Evolutionary conservation across 352 stramenopile genomes (phyloP).

Genomic region (Phytophthora meadii): DNA sequence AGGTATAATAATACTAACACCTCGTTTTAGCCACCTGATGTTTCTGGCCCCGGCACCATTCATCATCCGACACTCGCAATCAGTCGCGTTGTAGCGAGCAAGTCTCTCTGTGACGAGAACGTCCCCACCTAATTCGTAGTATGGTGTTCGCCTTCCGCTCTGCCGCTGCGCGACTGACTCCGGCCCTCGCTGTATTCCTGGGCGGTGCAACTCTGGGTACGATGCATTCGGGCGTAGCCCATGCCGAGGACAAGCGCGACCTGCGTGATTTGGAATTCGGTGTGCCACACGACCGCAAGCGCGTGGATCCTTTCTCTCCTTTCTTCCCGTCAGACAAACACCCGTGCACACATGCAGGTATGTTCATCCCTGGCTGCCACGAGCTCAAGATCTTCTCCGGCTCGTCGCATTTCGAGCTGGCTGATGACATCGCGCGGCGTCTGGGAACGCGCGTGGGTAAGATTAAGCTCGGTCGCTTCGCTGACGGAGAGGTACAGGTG

Average conservation of each 20-base stretch:
- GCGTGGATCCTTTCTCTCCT: conserved; percentile 88
- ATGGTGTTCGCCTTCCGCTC: conserved; percentile 78
- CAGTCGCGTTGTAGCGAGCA: conserved; percentile 21
- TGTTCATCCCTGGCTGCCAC: conserved; percentile 93
- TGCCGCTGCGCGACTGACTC: conserved; percentile 51
- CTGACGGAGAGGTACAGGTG: conserved; percentile 93
- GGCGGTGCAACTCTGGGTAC: conserved; percentile 56
- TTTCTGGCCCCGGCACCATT: conserved; percentile 8
- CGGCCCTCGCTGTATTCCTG: conserved; percentile 56
- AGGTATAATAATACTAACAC: neutral
- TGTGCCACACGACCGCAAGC: conserved; percentile 87
- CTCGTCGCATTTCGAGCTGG: conserved; percentile 91
- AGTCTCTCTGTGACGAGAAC: neutral
- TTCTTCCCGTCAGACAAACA: conserved; percentile 93
- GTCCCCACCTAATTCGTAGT: neutral
- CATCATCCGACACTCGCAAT: conserved; percentile 12
- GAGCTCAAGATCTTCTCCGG: conserved; percentile 95
- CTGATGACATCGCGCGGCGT: conserved; percentile 89
- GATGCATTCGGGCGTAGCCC: conserved; percentile 43
- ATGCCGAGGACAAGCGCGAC: conserved; percentile 74
- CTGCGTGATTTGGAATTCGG: conserved; percentile 88
- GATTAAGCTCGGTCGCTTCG: conserved; percentile 90
- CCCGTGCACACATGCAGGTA: conserved; percentile 89
- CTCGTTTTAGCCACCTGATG: neutral
- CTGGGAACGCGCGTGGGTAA: conserved; percentile 90